Evolutionary conservation across 2,329 filamentous ascomycete genomes (phyloP).

Genomic region (Aspergillus pseudoglaucus): DNA sequence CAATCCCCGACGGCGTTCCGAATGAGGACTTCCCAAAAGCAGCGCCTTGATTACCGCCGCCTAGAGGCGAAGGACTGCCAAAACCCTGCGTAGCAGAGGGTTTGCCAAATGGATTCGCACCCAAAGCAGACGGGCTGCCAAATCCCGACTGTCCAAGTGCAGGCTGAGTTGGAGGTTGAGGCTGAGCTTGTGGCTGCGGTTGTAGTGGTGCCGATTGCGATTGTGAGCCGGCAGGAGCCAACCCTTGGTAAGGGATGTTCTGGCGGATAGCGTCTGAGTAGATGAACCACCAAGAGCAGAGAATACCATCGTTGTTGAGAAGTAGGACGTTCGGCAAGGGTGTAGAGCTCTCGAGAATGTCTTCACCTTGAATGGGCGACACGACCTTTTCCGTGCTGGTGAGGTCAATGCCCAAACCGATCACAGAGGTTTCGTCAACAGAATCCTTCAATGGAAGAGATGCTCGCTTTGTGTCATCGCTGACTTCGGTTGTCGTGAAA

Average conservation of each 20-base stretch:
- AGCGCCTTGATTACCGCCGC: conserved; percentile 14
- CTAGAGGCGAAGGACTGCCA: conserved; percentile 23
- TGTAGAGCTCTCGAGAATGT: conserved; percentile 69
- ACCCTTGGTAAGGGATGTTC: conserved; percentile 65
- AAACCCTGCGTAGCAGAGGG: conserved; percentile 20
- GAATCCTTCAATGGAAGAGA: conserved; percentile 63
- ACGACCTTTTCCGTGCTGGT: conserved; percentile 72
- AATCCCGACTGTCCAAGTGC: conserved; percentile 23
- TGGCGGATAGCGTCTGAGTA: conserved; percentile 79
- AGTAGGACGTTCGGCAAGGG: conserved; percentile 79
- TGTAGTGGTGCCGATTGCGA: conserved; percentile 24
- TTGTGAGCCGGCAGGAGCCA: conserved; percentile 41
- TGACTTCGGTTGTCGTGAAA: conserved; percentile 54
- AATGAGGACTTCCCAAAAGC: conserved; percentile 24
- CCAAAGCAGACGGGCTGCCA: conserved; percentile 21
- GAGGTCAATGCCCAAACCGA: conserved; percentile 78
- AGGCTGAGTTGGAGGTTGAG: conserved; percentile 14
- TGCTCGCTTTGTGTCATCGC: conserved; percentile 71
- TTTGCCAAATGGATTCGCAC: conserved; percentile 27
- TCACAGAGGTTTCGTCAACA: conserved; percentile 64
- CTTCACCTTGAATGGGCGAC: conserved; percentile 69
- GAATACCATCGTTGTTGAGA: conserved; percentile 79
- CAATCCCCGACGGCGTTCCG: conserved; percentile 19
- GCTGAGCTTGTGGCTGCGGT: conserved; percentile 12
- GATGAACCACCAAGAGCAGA: conserved; percentile 85